phyloP scores from a whole-genome alignment of 163 green algal genomes.

The Trebouxiophyceae sp. region DNA sequence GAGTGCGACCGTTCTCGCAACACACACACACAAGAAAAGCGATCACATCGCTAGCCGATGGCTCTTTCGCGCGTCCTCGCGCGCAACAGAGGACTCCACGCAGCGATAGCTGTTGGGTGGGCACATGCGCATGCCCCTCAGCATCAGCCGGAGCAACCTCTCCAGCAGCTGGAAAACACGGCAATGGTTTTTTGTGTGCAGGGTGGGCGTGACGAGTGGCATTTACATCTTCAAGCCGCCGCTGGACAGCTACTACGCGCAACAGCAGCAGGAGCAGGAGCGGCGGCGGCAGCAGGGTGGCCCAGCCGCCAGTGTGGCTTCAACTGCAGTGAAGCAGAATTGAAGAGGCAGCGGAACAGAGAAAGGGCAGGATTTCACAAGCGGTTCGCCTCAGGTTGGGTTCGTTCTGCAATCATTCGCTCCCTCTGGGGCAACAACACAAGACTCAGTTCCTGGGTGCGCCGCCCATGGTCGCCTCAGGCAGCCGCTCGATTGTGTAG shows the following conservation, averaged over 20 bases:
- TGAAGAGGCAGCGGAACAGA: not conserved
- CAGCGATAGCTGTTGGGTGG: not conserved
- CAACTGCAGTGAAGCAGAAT: no score
- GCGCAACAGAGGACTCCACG: not conserved
- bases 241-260: not conserved
- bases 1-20: no score
- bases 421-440: not conserved
- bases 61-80: not conserved
- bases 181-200: not conserved
- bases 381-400: not conserved
- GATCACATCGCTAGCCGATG: no score
- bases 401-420: not conserved
- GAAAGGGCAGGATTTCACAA: not conserved
- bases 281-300: not conserved
- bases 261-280: not conserved
- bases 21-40: no score
- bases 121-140: not conserved
- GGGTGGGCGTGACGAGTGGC: conserved; percentile 3
- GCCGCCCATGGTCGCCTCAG: conserved; percentile 91
- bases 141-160: not conserved
- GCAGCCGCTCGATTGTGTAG: conserved; percentile 96
- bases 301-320: no score
- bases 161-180: not conserved
- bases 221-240: conserved; percentile 1
- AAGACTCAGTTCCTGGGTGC: conserved; percentile 54